phyloP scores from a whole-genome alignment of 495 filamentous ascomycete species.

The Hypomontagnella submonticulosa region DNA sequence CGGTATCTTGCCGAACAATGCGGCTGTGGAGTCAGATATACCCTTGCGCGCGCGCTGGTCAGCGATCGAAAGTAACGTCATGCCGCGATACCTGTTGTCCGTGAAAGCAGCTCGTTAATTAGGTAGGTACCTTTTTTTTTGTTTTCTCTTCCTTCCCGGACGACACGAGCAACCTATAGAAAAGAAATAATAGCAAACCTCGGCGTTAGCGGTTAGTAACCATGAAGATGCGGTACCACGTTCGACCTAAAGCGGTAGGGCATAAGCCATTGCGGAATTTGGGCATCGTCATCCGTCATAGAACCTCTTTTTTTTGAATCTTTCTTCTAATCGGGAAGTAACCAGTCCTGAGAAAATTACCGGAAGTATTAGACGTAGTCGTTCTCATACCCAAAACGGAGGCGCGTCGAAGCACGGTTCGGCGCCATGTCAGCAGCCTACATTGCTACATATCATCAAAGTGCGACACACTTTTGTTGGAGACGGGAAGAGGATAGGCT shows the following conservation, averaged over 20 bases:
- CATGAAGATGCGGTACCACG: conserved; percentile 19
- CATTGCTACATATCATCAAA: conserved; percentile 7
- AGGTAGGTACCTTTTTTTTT: conserved; percentile 26
- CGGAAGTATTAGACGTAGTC: conserved; percentile 20
- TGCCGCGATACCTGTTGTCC: conserved; percentile 26
- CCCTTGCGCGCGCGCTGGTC: conserved; percentile 20
- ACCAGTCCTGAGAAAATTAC: conserved; percentile 22
- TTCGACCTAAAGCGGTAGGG: conserved; percentile 25
- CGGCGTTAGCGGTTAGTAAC: conserved; percentile 19
- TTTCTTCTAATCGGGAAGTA: conserved; percentile 26
- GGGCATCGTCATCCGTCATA: conserved; percentile 23
- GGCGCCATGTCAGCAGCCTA: conserved; percentile 23
- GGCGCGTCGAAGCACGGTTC: conserved; percentile 19
- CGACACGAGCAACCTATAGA: conserved; percentile 7
- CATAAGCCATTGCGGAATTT: conserved; percentile 31
- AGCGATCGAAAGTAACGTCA: conserved; percentile 44
- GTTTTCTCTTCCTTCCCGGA: conserved; percentile 12
- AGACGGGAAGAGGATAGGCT: conserved; percentile 24
- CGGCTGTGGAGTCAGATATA: conserved; percentile 40
- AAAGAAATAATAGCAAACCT: conserved; percentile 23
- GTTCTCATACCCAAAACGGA: conserved; percentile 21
- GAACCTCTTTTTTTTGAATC: background rate
- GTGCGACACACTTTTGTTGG: conserved; percentile 22
- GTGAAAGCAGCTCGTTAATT: conserved; percentile 36
- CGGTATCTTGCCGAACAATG: conserved; percentile 36